Evolutionary conservation across 768 basidiomycete species (phyloP), one percentile per base, ranked within the genome.

Genomic region (Lactarius pseudohatsudake): DNA sequence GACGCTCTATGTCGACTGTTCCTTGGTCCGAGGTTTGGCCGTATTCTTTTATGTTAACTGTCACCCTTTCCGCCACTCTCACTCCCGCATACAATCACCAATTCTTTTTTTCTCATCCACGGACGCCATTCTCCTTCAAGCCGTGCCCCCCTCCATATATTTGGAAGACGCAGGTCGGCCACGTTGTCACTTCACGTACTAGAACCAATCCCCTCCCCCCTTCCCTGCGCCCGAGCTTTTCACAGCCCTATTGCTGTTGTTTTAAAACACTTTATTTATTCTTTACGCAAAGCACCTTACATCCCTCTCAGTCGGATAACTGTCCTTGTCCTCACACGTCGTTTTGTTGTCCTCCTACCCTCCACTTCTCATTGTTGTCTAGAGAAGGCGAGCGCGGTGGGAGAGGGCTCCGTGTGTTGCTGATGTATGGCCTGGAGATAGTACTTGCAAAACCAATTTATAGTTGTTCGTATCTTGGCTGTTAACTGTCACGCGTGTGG

Each of bases 91-190:
- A 73, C 74, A 77, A 77, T 77, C 77, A 77, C 82, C 77, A 76
- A 28, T 64, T 65, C 34, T 40, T 71, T 72, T 78, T 77, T 76
- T 77, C 68, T 77, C 77, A 77, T 76, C 80, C 78, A 89, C 87
- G 89, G 89, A 91, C 89, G 89, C 88, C 87, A 77, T 69, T 83
- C 87, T 84, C 76, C 80, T 81, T 85, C 85, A 87, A 71, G 82
- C 73, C 68, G 67, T 63, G 54, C 71, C 69, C 63, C 63, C 65
- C 62, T 65, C 61, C 62, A n/a, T 61, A 38, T 50, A 69, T 57
- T 16, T 15, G 47, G 34, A 54, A 36, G 47, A 38, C 16, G 9
- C 28, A 61, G 65, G 59, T 30, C 22, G 69, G 57, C 68, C 60
- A 61, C 65, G 28, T 70, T 62, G 18, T 62, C 36, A 56, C 58